These are phyloP conservation scores for Calophaca sinica DNA, from an alignment of 306 rosid species.

Conservation along the genomic window DNA sequence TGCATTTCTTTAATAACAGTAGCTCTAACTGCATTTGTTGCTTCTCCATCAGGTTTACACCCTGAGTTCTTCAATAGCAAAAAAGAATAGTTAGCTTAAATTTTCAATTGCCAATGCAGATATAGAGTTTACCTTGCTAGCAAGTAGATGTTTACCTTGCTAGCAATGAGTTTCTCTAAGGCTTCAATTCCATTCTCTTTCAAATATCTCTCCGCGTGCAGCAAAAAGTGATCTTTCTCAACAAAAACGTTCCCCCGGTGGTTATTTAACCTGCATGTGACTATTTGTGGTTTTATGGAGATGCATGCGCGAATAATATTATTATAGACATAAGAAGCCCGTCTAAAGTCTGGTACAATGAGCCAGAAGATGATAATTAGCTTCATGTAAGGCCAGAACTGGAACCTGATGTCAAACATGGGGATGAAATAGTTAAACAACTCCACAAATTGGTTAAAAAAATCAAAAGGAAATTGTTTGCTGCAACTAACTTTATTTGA, in stretches of 20 bases:
- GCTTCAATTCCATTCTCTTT: slow-evolving; percentile 60
- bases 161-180: slow-evolving; percentile 57
- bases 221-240: slow-evolving; percentile 49
- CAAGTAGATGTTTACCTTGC: slow-evolving; percentile 51
- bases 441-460: background rate
- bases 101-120: slow-evolving; percentile 13
- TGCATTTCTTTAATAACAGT: background rate
- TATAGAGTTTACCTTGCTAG: background rate
- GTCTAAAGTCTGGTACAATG: slow-evolving; percentile 59
- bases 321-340: slow-evolving; percentile 57
- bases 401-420: slow-evolving; percentile 51
- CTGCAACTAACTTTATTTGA: background rate
- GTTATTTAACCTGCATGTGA: slow-evolving; percentile 37
- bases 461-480: background rate
- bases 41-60: background rate
- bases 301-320: slow-evolving; percentile 41
- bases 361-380: slow-evolving; percentile 55
- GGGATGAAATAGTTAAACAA: slow-evolving; percentile 26
- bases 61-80: too few relatives aligned
- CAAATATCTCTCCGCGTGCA: slow-evolving; percentile 54
- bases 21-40: slow-evolving; percentile 30
- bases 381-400: slow-evolving; percentile 61
- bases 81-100: background rate
- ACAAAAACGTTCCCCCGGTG: slow-evolving; percentile 37
- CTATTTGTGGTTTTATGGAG: slow-evolving; percentile 16